Evolutionary conservation across 345 rosid genomes (phyloP).

Genomic region (Boechera retrofracta): DNA sequence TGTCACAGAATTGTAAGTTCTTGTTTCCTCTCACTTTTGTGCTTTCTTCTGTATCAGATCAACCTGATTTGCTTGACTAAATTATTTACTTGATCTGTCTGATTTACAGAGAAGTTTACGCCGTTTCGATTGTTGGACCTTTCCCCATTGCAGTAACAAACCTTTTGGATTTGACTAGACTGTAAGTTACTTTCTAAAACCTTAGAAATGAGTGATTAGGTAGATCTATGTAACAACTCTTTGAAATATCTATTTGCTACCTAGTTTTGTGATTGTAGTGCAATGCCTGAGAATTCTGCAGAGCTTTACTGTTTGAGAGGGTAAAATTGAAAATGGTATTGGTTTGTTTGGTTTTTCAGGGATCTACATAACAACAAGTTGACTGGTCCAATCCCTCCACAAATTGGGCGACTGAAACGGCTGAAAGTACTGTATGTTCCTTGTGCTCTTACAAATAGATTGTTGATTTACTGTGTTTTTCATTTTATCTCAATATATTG

Average conservation of each 20-base stretch:
- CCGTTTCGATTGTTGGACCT: constrained; percentile 94
- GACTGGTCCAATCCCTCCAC: constrained; percentile 98
- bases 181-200: constrained; percentile 56
- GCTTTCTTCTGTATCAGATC: not conserved
- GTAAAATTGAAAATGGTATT: constrained; percentile 10
- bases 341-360: constrained; percentile 50
- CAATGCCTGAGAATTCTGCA: not conserved
- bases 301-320: constrained; percentile 7
- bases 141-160: constrained; percentile 97
- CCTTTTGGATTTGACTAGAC: constrained; percentile 84
- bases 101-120: constrained; percentile 86
- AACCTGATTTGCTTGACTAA: constrained; percentile 12
- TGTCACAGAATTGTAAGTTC: constrained; percentile 77
- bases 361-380: constrained; percentile 96
- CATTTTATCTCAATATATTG: not conserved
- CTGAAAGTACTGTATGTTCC: constrained; percentile 77
- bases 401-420: constrained; percentile 84
- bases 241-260: not conserved
- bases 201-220: not conserved
- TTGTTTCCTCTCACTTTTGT: not conserved
- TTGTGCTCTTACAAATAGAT: not conserved
- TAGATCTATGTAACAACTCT: not conserved
- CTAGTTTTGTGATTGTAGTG: not conserved
- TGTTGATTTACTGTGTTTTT: not conserved
- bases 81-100: constrained; percentile 8